Evolutionary conservation across 129 eudicot genomes (phyloP).

Genomic region (Tanacetum coccineum): DNA sequence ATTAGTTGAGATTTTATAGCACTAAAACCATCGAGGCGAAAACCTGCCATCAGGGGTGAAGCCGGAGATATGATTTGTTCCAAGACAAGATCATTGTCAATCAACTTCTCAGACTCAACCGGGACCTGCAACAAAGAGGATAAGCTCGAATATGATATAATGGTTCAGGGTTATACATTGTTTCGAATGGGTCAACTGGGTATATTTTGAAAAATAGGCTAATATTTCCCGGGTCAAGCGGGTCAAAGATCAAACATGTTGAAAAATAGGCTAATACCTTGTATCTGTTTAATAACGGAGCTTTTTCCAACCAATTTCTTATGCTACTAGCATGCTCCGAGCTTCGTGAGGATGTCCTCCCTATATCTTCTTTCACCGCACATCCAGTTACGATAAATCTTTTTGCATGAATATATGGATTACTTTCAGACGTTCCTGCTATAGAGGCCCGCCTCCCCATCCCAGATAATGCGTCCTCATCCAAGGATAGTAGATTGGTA

Average conservation of each 20-base stretch:
- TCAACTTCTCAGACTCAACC: slow-evolving; percentile 69
- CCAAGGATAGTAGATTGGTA: slow-evolving; percentile 56
- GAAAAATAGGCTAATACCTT: slow-evolving; percentile 39
- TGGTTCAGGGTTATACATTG: neutral
- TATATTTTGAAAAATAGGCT: neutral
- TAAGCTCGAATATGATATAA: neutral
- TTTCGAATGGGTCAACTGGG: too few relatives aligned
- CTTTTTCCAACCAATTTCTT: slow-evolving; percentile 68
- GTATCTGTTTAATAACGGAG: slow-evolving; percentile 73
- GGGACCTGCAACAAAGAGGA: slow-evolving; percentile 53
- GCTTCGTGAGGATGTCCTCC: slow-evolving; percentile 35
- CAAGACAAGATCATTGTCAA: slow-evolving; percentile 59
- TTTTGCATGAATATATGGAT: slow-evolving; percentile 85
- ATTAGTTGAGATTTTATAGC: slow-evolving; percentile 68
- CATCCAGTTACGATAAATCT: slow-evolving; percentile 64
- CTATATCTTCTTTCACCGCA: slow-evolving; percentile 44
- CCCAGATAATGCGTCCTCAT: slow-evolving; percentile 59
- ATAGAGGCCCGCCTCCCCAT: slow-evolving; percentile 45
- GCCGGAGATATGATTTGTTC: slow-evolving; percentile 67
- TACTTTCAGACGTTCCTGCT: slow-evolving; percentile 57
- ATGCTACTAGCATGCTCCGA: slow-evolving; percentile 51
- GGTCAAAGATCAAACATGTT: slow-evolving; percentile 10
- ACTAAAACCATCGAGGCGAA: slow-evolving; percentile 80
- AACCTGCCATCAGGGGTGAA: slow-evolving; percentile 81
- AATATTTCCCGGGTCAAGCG: neutral